Evolutionary conservation across 139 green algal genomes (phyloP), one percentile per base, ranked within the genome.

Genomic region (Chlamydomonas schloesseri): DNA sequence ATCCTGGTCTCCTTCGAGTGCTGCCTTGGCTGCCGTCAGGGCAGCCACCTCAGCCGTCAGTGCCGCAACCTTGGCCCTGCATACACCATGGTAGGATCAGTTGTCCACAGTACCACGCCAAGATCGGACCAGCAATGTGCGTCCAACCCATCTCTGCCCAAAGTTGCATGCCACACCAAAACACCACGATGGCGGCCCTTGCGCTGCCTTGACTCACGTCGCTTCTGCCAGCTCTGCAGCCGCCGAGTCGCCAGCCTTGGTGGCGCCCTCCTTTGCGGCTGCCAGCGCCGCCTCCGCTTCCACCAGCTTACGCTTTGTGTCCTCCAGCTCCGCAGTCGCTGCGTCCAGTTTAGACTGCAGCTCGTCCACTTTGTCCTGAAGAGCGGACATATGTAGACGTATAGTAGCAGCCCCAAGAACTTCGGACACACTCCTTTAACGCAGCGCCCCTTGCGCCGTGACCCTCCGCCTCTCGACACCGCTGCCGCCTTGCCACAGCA

Each of bases 261-360:
- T 65, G 5, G 78, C 57, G 29, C 29, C 17, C 21, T 87, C 58
- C 42, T 62, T 47, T 28, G 78, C 73, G 0, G 53, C 79, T 53
- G 31, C 53, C 62, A 68, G 55, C 53, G 55, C 73, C 46, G 58
- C 71, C 26, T 53, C 24, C 36, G 42, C 60, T 3, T 88, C 83
- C 55, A 42, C 88, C 42, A 82, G 65, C 78, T 87, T 73, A 47
- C 23, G 55, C 15, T 55, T 58, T 79, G 82, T 11, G 29, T 6
- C 71, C 31, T 84, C 65, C n/a, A 73, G 34, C 71, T 88, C 84
- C 29, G 2, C 37, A 0, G 2, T 10, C 31, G 79, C 47, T 15
- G 64, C 47, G 33, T 55, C 65, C 31, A 76, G 65, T 47, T 55
- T n/a, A 23, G 31, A 50, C 31, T 37, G 47, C 0, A 83, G 62